Evolutionary conservation across 306 rosid genomes (phyloP).

Genomic region (Malus fusca): DNA sequence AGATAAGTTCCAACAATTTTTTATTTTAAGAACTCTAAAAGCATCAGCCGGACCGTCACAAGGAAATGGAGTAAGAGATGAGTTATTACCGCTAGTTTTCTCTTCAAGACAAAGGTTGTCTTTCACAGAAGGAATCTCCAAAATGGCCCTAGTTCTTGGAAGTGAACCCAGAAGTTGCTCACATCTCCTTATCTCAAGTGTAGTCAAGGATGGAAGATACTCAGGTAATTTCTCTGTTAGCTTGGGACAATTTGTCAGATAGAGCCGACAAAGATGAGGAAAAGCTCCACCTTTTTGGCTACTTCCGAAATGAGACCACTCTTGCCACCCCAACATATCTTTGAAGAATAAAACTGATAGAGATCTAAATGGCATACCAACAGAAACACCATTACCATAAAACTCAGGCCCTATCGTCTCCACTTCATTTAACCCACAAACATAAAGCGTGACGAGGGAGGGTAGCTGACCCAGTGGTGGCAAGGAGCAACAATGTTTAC

Average conservation of each 20-base stretch:
- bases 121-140: not conserved
- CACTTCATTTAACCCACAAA: not conserved
- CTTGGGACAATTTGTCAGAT: not conserved
- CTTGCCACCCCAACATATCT: not conserved
- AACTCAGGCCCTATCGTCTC: not conserved
- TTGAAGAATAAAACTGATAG: not conserved
- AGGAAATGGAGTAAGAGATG: no score
- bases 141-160: not conserved
- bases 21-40: not conserved
- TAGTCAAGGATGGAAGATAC: not conserved
- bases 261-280: not conserved
- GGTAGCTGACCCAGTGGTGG: slow-evolving; percentile 17
- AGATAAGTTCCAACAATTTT: not conserved
- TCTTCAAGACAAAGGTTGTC: no score
- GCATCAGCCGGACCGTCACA: not conserved
- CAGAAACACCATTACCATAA: not conserved
- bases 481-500: not conserved
- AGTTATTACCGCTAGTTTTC: no score
- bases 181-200: not conserved
- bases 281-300: not conserved
- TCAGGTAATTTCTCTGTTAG: not conserved
- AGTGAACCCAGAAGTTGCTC: not conserved
- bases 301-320: not conserved
- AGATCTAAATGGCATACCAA: not conserved
- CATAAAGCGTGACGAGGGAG: not conserved